Base-by-base conservation (phyloP, 2,329 filamentous ascomycete species). In the Cryphonectria naterciae region DNA sequence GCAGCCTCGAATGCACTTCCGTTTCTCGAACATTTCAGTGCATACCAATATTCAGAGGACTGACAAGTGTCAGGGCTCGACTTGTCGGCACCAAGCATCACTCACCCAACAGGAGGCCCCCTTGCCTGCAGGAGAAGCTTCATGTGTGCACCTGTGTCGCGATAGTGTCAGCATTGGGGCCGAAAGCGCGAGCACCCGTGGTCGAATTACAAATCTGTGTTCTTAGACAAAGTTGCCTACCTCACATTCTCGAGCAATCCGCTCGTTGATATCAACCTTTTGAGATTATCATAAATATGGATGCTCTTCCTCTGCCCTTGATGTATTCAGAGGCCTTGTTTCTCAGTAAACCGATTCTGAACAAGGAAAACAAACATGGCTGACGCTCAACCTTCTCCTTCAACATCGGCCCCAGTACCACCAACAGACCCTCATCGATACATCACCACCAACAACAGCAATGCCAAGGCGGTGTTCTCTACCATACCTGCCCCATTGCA, bases 111-210 rank as follows among this genome's bases (percentile, higher is more conserved):
- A 28, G 52, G 13, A 32, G 1, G 25, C 7, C 11, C 15, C 28
- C 28, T 32, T 22, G 25, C 28, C 54, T 58, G 5, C 28, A 35
- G 13, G 25, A 35, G 15, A 32, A 32, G 25, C 54, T 58, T 19
- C n/a, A 19, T 35, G 15, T 58, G 52, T 58, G 46, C 46, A 10
- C 22, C 7, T 49, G 6, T 49, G 22, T 8, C 11, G 19, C 46
- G 46, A 49, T n/a, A 35, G 54, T 2, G 25, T 58, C 54, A 15
- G 5, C 54, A 22, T 58, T 3, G 17, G 25, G 54, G 25, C 54
- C 54, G 54, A 58, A 32, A 19, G 28, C 54, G 54, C 54, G 54
- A 58, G 54, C 54, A 35, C 28, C 54, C 54, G 19, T 58, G 54
- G 54, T 19, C 25, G 28, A 35, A 15, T 58, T 58, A 58, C 54